Base-by-base conservation (phyloP, 2,329 filamentous ascomycete species). In the Clarireedia homoeocarpa region DNA sequence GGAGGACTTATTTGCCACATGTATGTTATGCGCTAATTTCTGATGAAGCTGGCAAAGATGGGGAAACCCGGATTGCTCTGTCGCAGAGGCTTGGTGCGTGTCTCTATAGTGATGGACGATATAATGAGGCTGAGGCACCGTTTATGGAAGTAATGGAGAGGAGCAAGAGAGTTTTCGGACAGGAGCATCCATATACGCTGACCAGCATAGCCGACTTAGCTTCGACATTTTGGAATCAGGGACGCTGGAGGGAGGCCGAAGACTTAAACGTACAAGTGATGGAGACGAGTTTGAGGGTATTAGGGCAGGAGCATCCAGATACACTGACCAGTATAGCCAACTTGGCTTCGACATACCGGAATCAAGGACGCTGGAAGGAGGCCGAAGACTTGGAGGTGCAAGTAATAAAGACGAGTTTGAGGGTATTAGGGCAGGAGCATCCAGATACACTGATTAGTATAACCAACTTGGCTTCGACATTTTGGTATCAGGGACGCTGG, bases 261-360 rank as follows among this genome's bases (percentile, higher is more conserved):
- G 20, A 2, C 20, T 20, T 20, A 20, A 0, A 20, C 0, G 2
- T 20, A 2, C 20, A 20, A 20, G 20, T 20, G 20, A 20, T 2
- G 2, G 20, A 20, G 20, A 20, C 20, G 2, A 20, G 20, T 20
- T 2, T 2, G 2, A 20, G 20, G 20, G 20, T 20, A 20, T 20
- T 20, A 20, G 20, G 20, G 20, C 20, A 20, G 2, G 20, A 20
- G 20, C 20, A 20, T 20, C 20, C 20, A 2, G 2, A 2, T 2
- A 20, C 20, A 20, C 20, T 20, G 1, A 20, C 2, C 1, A 20
- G 20, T 20, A 20, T 20, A 20, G 20, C 20, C 20, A 20, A 20
- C 20, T 20, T 20, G 20, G 2, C 20, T 20, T 20, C 20, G 2
- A 2, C 2, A 20, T 20, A 1, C 1, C 0, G 0, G 20, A 20